phyloP scores from a whole-genome alignment of 345 rosid species.

The Rubroshorea leprosula region DNA sequence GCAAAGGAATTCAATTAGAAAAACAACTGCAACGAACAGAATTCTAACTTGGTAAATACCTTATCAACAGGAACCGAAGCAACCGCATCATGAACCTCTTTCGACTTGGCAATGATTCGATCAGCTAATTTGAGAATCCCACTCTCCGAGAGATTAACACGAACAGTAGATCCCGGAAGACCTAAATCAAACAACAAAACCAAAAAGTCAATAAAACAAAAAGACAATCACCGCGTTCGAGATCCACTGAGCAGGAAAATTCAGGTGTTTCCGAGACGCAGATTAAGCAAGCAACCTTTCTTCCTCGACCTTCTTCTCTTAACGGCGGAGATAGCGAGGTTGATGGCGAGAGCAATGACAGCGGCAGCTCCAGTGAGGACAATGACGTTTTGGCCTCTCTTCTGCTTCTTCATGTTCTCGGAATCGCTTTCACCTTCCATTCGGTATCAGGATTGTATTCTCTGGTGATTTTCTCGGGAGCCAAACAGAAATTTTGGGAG shows the following conservation, averaged over 20 bases:
- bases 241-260: background rate
- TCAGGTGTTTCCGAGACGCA: background rate
- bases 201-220: background rate
- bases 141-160: slow-evolving; percentile 55
- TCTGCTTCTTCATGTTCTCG: slow-evolving; percentile 32
- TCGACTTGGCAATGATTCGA: slow-evolving; percentile 55
- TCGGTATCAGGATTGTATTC: slow-evolving; percentile 19
- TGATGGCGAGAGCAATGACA: slow-evolving; percentile 50
- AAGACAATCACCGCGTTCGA: background rate
- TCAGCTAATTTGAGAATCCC: slow-evolving; percentile 71
- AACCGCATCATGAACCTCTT: slow-evolving; percentile 59
- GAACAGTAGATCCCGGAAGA: slow-evolving; percentile 62
- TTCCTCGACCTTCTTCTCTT: slow-evolving; percentile 47
- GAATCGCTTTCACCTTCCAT: slow-evolving; percentile 33
- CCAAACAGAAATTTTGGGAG: slow-evolving; percentile 27
- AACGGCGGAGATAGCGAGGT: slow-evolving; percentile 63
- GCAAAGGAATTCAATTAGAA: background rate
- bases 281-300: slow-evolving; percentile 36
- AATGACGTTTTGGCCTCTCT: slow-evolving; percentile 37
- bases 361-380: slow-evolving; percentile 81
- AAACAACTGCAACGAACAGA: background rate
- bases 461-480: slow-evolving; percentile 9
- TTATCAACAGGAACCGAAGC: slow-evolving; percentile 77
- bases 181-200: slow-evolving; percentile 33
- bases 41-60: slow-evolving; percentile 29